Base-by-base conservation (phyloP, 331 rosid species). In the Malus hybrid region DNA sequence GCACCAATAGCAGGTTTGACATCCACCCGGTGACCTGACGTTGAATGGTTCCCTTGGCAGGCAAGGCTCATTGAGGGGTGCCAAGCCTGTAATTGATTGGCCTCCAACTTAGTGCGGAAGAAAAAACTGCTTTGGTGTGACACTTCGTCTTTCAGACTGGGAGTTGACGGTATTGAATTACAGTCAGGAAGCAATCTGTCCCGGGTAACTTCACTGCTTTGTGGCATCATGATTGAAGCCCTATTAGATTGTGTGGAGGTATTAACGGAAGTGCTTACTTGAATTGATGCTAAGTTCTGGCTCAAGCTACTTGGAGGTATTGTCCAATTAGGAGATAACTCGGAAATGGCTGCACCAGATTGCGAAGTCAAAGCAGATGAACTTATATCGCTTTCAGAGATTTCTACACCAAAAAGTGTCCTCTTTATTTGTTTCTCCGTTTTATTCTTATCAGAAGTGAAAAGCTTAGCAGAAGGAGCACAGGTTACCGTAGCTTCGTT, bases 381-480 rank as follows among this genome's bases (percentile, higher is more conserved):
- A 68, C 68, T 26, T 15, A 46, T 24, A 75, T 79, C 58, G 34
- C 39, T 56, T 39, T 71, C 78, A 33, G 73, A 62, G 6, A 76
- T 77, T 55, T 83, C 79, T 36, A 83, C 53, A 29, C 86, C 84
- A 56, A 83, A 83, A 14, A 76, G 61, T 63, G 50, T 79, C 65
- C 71, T 62, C 75, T 72, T 77, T 63, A 33, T 63, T 69, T 46
- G 74, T 63, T 71, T 60, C 73, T 77, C 65, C 18, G 34, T 11
- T 48, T 63, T 42, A 50, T 14, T 71, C 77, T 53, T 72, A 56
- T 18, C 80, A 36, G 65, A 75, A 44, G 73, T 55, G 5, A 70
- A 30, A 55, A 20, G 10, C 28, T 68, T 58, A 39, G 62, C 72
- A 36, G 42, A 10, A 18, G 53, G 33, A 61, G 62, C 75, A 11